Percentiles rank a stretch among this genome's conserved stretches.
Evolutionary conservation across 2,329 filamentous ascomycete species (phyloP).

Genomic region (Didymella exigua): DNA sequence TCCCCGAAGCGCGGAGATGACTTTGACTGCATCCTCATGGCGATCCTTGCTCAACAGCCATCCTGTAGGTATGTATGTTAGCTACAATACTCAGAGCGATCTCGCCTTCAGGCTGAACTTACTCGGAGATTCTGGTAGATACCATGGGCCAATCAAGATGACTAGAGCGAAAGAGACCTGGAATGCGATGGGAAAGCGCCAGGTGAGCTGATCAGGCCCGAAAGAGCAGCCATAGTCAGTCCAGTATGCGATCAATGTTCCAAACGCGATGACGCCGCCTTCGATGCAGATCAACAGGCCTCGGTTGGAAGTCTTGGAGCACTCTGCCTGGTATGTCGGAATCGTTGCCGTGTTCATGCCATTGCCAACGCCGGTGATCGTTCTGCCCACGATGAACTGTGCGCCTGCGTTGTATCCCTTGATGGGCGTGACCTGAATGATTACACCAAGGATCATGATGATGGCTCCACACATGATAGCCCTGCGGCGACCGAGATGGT

Average conservation of each 20-base stretch:
- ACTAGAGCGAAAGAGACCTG: constrained; percentile 58
- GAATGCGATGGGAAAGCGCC: constrained; percentile 62
- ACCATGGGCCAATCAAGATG: constrained; percentile 63
- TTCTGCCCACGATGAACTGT: constrained; percentile 60
- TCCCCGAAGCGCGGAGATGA: constrained; percentile 58
- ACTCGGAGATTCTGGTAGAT: constrained; percentile 66
- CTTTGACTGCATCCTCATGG: constrained; percentile 63
- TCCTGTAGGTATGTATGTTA: neutral
- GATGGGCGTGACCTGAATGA: constrained; percentile 48
- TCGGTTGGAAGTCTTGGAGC: constrained; percentile 61
- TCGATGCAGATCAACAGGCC: constrained; percentile 67
- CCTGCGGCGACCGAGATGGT: constrained; percentile 51
- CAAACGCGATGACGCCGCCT: constrained; percentile 59
- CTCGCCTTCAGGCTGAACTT: neutral
- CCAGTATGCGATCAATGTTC: constrained; percentile 60
- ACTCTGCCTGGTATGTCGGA: constrained; percentile 61
- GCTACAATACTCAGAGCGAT: neutral
- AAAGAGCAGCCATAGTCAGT: constrained; percentile 46
- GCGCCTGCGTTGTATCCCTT: constrained; percentile 47
- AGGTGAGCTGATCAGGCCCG: constrained; percentile 42
- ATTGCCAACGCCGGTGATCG: constrained; percentile 60
- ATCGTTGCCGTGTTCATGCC: constrained; percentile 63
- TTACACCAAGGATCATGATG: constrained; percentile 53
- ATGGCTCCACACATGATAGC: constrained; percentile 51
- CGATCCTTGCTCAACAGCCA: constrained; percentile 69